Evolutionary conservation across 1,139 yeast genomes (phyloP).

Genomic region (Chernovozyma aurita): DNA sequence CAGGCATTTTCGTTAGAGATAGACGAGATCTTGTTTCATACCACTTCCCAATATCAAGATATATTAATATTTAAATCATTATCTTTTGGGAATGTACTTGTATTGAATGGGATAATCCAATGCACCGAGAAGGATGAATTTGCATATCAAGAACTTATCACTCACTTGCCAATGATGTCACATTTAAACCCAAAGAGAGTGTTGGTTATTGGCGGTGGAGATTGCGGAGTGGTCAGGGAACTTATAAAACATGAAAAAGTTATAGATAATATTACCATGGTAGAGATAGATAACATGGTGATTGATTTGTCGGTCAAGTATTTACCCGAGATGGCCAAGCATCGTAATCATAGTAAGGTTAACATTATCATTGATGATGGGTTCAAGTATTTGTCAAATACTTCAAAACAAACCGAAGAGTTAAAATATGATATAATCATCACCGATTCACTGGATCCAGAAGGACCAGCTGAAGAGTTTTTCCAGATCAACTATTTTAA

Average conservation of each 20-base stretch:
- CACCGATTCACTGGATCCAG: constrained; percentile 96
- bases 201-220: constrained; percentile 90
- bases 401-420: constrained; percentile 22
- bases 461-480: constrained; percentile 95
- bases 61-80: constrained; percentile 69
- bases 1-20: constrained; percentile 41
- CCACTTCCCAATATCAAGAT: constrained; percentile 36
- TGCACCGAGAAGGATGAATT: constrained; percentile 88
- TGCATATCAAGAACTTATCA: constrained; percentile 85
- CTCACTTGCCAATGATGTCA: constrained; percentile 73
- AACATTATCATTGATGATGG: constrained; percentile 83
- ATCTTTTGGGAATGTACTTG: constrained; percentile 79
- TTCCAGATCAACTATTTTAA: constrained; percentile 82
- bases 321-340: constrained; percentile 76
- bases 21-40: constrained; percentile 30
- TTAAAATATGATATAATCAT: constrained; percentile 77
- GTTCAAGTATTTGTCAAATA: constrained; percentile 63
- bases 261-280: constrained; percentile 70
- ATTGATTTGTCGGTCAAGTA: constrained; percentile 69
- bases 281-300: constrained; percentile 89
- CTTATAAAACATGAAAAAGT: constrained; percentile 65
- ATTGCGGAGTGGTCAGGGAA: constrained; percentile 88
- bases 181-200: constrained; percentile 73
- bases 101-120: constrained; percentile 82
- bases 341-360: constrained; percentile 68